Percentiles rank a stretch among this genome's conserved stretches.
These are phyloP conservation scores for Rhynchosporium agropyri DNA, from an alignment of 2,329 filamentous ascomycete species.

Conservation along the genomic window DNA sequence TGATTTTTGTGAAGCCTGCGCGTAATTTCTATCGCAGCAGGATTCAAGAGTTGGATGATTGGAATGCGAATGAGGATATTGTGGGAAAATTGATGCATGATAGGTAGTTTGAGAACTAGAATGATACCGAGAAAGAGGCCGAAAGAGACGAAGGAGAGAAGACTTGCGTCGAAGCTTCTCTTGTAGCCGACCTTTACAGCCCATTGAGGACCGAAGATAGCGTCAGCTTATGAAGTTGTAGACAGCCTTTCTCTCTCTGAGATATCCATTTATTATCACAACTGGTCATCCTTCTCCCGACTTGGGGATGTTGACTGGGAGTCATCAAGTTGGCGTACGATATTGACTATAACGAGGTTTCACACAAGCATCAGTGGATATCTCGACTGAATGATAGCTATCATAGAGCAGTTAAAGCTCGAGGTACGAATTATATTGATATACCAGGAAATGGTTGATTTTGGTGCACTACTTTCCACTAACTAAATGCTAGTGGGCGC, in stretches of 20 bases:
- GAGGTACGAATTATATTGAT: too few relatives aligned
- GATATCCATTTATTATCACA: constrained; percentile 2
- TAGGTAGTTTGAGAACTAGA: constrained; percentile 25
- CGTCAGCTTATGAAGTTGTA: constrained; percentile 23
- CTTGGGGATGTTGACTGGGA: too few relatives aligned
- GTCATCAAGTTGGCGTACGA: too few relatives aligned
- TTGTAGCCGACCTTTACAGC: constrained; percentile 1
- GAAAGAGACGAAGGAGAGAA: constrained; percentile 21
- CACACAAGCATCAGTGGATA: too few relatives aligned
- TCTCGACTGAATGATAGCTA: too few relatives aligned
- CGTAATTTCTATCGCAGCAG: constrained; percentile 24
- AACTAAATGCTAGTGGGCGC: too few relatives aligned
- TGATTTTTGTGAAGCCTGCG: constrained; percentile 19
- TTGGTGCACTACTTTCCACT: too few relatives aligned
- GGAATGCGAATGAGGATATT: constrained; percentile 29
- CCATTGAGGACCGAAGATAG: constrained; percentile 12
- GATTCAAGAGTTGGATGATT: constrained; percentile 29
- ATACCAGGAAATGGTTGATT: too few relatives aligned
- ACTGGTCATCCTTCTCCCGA: not conserved
- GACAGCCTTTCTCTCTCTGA: not conserved
- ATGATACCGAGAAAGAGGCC: constrained; percentile 20
- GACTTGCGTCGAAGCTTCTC: constrained; percentile 24
- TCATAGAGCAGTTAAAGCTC: too few relatives aligned
- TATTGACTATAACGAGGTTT: too few relatives aligned
- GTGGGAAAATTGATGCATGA: constrained; percentile 26